Evolutionary conservation across 169 alveolate species (phyloP), one percentile per base, ranked within the genome.

Genomic region (Eimeria mitis): DNA sequence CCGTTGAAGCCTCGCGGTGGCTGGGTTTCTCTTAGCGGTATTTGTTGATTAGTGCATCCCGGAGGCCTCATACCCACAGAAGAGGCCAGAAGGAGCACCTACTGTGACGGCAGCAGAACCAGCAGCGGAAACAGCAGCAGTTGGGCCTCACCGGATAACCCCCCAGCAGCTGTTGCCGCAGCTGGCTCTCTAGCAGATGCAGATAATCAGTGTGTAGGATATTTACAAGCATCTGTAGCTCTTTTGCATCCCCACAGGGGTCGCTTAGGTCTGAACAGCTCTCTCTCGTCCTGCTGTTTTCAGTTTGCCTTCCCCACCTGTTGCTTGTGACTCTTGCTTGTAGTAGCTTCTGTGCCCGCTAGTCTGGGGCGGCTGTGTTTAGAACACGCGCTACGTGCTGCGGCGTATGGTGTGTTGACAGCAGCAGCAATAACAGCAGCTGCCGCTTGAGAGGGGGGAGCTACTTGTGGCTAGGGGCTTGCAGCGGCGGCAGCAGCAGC

Each of bases 401-500:
- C 40, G 25, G 6, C 7, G 28, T 42, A 23, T 31, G 40, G 61
- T n/a, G 40, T 40, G 1, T 63, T 73, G 83, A 14, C 40, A 47
- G 40, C 21, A 25, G 40, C 37, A 42, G 63, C 40, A 28, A 42
- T 34, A 42, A 5, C 47, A 44, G 47, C 49, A 34, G 42, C 73
- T 63, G 40, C 5, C 16, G 40, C 21, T 63, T 5, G 73, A 63
- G 7, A 34, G n/a, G 13, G 47, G 78, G 78, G 78, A 25, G 47
- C 19, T 8, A 52, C 63, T 47, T 9, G 89, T 47, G 71, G 19
- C 68, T 49, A 63, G 42, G 23, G 63, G 65, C 6, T 28, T n/a
- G 91, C 79, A 61, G 79, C 70, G 65, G 76, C 91, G 44, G 91
- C 91, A 52, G 76, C 76, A n/a, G 91, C 63, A 25, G 59, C 84